Conservation (phyloP, 2,329 filamentous ascomycete genomes). For the Didymella segeticola region DNA sequence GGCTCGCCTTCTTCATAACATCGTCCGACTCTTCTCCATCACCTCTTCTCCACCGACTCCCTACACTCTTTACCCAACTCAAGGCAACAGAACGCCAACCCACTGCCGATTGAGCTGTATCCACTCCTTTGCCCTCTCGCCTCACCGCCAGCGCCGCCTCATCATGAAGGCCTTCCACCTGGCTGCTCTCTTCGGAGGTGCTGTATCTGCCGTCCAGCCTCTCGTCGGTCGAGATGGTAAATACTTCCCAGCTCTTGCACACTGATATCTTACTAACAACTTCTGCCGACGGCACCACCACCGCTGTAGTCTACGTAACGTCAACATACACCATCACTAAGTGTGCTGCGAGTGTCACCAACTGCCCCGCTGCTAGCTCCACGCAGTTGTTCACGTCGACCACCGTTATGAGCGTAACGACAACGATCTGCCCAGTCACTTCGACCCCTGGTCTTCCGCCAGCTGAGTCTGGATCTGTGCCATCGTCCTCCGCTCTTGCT, state of each 20-base stretch:
- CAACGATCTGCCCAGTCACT: constrained; percentile 50
- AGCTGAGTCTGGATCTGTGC: constrained; percentile 7
- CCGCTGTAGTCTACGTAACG: constrained; percentile 49
- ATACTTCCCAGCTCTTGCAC: constrained; percentile 4
- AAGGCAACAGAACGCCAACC: constrained; percentile 23
- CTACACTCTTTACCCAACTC: constrained; percentile 35
- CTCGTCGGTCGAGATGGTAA: constrained; percentile 30
- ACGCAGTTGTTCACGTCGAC: constrained; percentile 48
- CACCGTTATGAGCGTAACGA: constrained; percentile 48
- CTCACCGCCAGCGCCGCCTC: constrained; percentile 22
- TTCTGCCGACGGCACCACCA: constrained; percentile 31
- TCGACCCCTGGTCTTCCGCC: constrained; percentile 22
- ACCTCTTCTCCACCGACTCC: constrained; percentile 23
- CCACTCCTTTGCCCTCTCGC: constrained; percentile 30
- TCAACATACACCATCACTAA: constrained; percentile 49
- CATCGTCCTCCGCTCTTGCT: constrained; percentile 17
- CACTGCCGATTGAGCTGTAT: constrained; percentile 21
- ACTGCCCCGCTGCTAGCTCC: constrained; percentile 46
- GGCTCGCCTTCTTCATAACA: constrained; percentile 20
- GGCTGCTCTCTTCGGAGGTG: constrained; percentile 32
- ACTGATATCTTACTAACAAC: constrained; percentile 11
- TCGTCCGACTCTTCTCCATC: constrained; percentile 9
- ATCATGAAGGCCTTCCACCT: constrained; percentile 39
- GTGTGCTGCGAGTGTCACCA: constrained; percentile 44
- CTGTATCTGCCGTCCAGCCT: constrained; percentile 28